A percentile compares a stretch with the other conserved stretches of the same genome.
phyloP scores from a whole-genome alignment of 805 yeast species.

The Tetrapisispora pingtungensis region DNA sequence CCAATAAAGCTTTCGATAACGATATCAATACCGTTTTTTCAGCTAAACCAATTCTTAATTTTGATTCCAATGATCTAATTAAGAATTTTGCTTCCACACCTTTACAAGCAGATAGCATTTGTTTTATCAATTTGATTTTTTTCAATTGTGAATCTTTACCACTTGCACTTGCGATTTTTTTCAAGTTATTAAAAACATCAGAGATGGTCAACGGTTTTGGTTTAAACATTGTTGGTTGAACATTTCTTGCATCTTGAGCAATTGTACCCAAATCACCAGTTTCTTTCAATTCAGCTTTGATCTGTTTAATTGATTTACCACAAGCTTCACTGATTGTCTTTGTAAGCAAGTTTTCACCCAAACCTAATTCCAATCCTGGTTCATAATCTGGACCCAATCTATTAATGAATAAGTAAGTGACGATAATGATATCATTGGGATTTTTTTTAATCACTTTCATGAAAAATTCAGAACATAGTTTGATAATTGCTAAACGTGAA shows the following conservation, averaged over 20 bases:
- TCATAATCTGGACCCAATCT: constrained; percentile 93
- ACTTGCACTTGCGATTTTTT: constrained; percentile 63
- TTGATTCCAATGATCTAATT: constrained; percentile 86
- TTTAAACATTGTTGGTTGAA: constrained; percentile 88
- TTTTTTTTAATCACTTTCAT: constrained; percentile 47
- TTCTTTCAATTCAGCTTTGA: constrained; percentile 65
- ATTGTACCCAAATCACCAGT: constrained; percentile 87
- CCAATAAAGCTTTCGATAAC: constrained; percentile 70
- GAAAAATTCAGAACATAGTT: constrained; percentile 65
- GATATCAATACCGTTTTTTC: constrained; percentile 84
- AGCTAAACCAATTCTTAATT: constrained; percentile 84
- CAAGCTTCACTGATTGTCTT: constrained; percentile 87
- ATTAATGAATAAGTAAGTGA: constrained; percentile 79
- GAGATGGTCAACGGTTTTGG: constrained; percentile 71
- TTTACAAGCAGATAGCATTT: constrained; percentile 75
- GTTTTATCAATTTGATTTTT: constrained; percentile 71
- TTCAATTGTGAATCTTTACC: constrained; percentile 76
- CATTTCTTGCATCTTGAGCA: constrained; percentile 72
- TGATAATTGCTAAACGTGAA: constrained; percentile 72
- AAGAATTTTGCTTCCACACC: constrained; percentile 84
- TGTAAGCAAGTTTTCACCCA: constrained; percentile 81
- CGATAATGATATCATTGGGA: constrained; percentile 48
- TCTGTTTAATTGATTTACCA: constrained; percentile 63
- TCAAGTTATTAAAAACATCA: constrained; percentile 62
- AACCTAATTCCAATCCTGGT: constrained; percentile 75